phyloP scores from a whole-genome alignment of 2,329 filamentous ascomycete species.

The Mycosphaerella sp. region DNA sequence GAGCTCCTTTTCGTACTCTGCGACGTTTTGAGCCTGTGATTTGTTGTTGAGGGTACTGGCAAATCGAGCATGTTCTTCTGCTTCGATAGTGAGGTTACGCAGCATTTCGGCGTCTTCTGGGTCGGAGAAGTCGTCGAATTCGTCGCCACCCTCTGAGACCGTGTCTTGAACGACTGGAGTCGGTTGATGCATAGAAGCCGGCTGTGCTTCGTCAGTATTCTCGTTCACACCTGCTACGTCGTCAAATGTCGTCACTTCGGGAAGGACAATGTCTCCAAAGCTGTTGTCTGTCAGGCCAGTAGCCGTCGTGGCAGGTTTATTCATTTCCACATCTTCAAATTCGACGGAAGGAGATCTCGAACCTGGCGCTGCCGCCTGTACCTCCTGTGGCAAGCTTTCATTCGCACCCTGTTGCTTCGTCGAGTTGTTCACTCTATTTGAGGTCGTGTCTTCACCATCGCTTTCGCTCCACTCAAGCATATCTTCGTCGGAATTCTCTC shows the following conservation, averaged over 20 bases:
- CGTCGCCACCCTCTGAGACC: slow-evolving; percentile 27
- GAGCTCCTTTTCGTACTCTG: slow-evolving; percentile 81
- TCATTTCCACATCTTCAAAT: slow-evolving; percentile 10
- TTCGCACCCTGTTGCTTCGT: neutral
- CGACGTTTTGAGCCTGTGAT: slow-evolving; percentile 60
- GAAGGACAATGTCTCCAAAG: slow-evolving; percentile 47
- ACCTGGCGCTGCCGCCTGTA: neutral
- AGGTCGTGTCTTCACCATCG: slow-evolving; percentile 35
- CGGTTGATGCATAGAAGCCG: slow-evolving; percentile 28
- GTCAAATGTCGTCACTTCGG: slow-evolving; percentile 19
- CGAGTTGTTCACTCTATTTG: neutral
- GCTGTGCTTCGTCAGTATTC: slow-evolving; percentile 15
- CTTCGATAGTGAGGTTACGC: slow-evolving; percentile 78
- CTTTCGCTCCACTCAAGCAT: slow-evolving; percentile 51
- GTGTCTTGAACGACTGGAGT: slow-evolving; percentile 31
- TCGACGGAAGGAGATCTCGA: slow-evolving; percentile 15
- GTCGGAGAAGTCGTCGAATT: slow-evolving; percentile 58
- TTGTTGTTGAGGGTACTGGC: slow-evolving; percentile 79
- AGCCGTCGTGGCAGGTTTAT: neutral
- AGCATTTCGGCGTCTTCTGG: slow-evolving; percentile 89
- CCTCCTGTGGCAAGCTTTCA: neutral
- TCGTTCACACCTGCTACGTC: slow-evolving; percentile 20
- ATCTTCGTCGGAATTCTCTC: slow-evolving; percentile 28
- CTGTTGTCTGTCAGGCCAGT: slow-evolving; percentile 28
- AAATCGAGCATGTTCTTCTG: slow-evolving; percentile 89